Percentiles rank a stretch among this genome's conserved stretches.
Evolutionary conservation across 2,329 filamentous ascomycete species (phyloP).

Genomic region (Fusarium phyllophilum): DNA sequence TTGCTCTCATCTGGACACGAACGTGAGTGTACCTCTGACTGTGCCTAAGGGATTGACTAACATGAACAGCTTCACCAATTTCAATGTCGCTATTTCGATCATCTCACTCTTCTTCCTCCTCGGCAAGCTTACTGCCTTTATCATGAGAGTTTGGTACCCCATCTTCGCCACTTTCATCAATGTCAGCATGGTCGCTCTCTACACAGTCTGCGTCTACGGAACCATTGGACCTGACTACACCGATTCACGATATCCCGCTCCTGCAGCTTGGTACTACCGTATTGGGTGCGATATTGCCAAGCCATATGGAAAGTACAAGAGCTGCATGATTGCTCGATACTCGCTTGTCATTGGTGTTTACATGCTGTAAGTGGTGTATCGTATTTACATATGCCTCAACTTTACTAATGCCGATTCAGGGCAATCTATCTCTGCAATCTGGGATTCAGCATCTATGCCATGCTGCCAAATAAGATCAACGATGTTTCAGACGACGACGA

Average conservation of each 20-base stretch:
- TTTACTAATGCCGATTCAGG: slow-evolving; percentile 50
- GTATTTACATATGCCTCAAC: not conserved
- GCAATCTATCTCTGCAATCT: slow-evolving; percentile 69
- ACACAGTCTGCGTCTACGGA: slow-evolving; percentile 72
- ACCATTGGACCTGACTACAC: slow-evolving; percentile 79
- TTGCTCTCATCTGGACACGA: slow-evolving; percentile 78
- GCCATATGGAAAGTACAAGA: slow-evolving; percentile 62
- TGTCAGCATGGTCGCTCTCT: slow-evolving; percentile 67
- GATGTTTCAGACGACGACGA: slow-evolving; percentile 57
- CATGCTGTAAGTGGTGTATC: slow-evolving; percentile 69
- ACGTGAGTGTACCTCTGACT: slow-evolving; percentile 63
- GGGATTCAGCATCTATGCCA: slow-evolving; percentile 66
- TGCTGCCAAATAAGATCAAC: slow-evolving; percentile 66
- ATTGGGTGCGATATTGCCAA: slow-evolving; percentile 73
- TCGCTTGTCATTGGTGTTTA: slow-evolving; percentile 71
- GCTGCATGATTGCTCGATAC: slow-evolving; percentile 75
- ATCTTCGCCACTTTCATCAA: slow-evolving; percentile 70
- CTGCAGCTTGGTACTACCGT: slow-evolving; percentile 78
- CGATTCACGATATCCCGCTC: slow-evolving; percentile 70
- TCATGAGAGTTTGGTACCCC: slow-evolving; percentile 78
- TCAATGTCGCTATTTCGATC: slow-evolving; percentile 80
- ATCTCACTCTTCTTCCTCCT: slow-evolving; percentile 81
- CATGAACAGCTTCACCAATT: slow-evolving; percentile 72
- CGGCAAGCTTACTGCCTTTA: slow-evolving; percentile 73
- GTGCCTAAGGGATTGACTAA: not conserved